A percentile compares a stretch with the other conserved stretches of the same genome.
Evolutionary conservation across 2,329 filamentous ascomycete species (phyloP).

Genomic region (Bipolaris victoriae): DNA sequence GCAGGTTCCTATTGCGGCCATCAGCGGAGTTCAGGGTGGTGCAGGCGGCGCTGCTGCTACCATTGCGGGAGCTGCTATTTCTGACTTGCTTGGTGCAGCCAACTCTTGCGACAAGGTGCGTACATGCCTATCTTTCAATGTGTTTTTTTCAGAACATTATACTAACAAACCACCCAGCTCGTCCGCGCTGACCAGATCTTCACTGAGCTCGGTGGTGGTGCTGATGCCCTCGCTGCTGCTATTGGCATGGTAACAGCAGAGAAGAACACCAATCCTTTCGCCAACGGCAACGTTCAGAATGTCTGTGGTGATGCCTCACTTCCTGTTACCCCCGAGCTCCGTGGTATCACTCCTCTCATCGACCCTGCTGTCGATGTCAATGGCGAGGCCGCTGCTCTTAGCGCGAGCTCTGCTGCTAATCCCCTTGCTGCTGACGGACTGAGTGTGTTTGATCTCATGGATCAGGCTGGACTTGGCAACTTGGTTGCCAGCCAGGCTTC

Average conservation of each 20-base stretch:
- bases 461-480: slow-evolving; percentile 67
- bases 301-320: slow-evolving; percentile 69
- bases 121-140: background rate
- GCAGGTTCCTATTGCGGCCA: slow-evolving; percentile 62
- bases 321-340: slow-evolving; percentile 64
- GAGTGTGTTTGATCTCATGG: slow-evolving; percentile 69
- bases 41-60: slow-evolving; percentile 66
- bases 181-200: slow-evolving; percentile 69
- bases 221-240: slow-evolving; percentile 67
- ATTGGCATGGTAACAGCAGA: slow-evolving; percentile 69
- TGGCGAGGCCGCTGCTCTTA: slow-evolving; percentile 66
- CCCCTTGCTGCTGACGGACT: slow-evolving; percentile 67
- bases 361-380: slow-evolving; percentile 67
- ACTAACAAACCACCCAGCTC: slow-evolving; percentile 53
- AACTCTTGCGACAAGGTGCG: slow-evolving; percentile 69
- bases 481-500: slow-evolving; percentile 58
- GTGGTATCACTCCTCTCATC: slow-evolving; percentile 71
- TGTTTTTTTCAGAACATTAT: background rate
- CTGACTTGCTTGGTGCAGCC: slow-evolving; percentile 67
- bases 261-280: slow-evolving; percentile 76
- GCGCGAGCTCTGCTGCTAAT: slow-evolving; percentile 56
- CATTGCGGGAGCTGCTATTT: slow-evolving; percentile 66
- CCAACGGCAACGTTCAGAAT: slow-evolving; percentile 61
- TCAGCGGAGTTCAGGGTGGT: slow-evolving; percentile 62
- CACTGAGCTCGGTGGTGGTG: slow-evolving; percentile 63